These are phyloP conservation scores for Sporothrix euskadiensis DNA, from an alignment of 2,329 filamentous ascomycete genomes.

Conservation along the genomic window DNA sequence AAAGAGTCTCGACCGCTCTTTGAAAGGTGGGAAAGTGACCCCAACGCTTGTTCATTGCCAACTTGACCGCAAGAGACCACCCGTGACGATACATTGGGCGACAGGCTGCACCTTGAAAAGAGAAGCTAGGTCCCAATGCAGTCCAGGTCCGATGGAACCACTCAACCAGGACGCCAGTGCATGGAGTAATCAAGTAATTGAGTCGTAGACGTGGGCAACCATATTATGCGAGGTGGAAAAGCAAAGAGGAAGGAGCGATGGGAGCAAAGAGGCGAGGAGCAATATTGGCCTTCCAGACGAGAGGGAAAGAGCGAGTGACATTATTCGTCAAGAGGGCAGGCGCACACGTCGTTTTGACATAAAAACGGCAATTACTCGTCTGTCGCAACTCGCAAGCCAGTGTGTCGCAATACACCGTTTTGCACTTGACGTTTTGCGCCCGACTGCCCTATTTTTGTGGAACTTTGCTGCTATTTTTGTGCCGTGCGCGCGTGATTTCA, in stretches of 20 bases:
- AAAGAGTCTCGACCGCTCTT: not conserved
- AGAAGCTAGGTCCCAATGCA: slow-evolving; percentile 10
- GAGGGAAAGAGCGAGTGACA: not conserved
- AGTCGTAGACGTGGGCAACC: not conserved
- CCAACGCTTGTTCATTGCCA: not conserved
- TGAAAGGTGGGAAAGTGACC: not conserved
- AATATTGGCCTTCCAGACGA: not conserved
- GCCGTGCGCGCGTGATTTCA: not conserved
- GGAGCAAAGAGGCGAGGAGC: not conserved
- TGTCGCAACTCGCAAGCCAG: no score
- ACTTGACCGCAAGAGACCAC: not conserved
- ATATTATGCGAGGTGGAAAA: not conserved
- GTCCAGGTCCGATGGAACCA: not conserved
- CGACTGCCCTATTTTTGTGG: not conserved
- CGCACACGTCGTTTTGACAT: not conserved
- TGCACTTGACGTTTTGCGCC: not conserved
- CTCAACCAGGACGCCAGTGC: not conserved
- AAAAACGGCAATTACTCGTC: not conserved
- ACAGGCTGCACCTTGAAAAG: not conserved
- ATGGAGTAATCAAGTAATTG: not conserved
- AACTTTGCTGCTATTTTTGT: not conserved
- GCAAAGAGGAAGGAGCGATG: not conserved
- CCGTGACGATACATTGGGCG: not conserved
- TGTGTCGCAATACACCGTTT: not conserved
- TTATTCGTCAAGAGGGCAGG: not conserved